phyloP scores from a whole-genome alignment of 352 stramenopile genomes.

The Globisporangium iwayamae region DNA sequence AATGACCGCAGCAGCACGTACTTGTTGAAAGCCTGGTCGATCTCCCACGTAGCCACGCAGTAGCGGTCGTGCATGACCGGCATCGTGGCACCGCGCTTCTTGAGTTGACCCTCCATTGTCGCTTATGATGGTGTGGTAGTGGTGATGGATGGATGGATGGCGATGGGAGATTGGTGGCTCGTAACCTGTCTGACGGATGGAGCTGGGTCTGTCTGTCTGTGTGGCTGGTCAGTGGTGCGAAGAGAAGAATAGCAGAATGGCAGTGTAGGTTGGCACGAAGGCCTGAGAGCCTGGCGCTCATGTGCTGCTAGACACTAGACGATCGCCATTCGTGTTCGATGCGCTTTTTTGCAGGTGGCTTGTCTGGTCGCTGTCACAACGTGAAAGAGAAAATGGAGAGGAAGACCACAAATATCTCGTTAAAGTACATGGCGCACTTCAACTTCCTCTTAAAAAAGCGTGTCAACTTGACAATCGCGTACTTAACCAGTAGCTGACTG shows the following conservation, averaged over 20 bases:
- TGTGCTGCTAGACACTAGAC: neutral
- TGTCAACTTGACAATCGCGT: neutral
- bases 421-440: neutral
- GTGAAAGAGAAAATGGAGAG: slow-evolving; percentile 6
- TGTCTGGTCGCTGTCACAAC: neutral
- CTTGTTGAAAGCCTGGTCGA: slow-evolving; percentile 40
- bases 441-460: neutral
- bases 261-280: neutral
- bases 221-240: neutral
- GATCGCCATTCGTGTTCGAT: neutral
- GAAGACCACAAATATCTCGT: neutral
- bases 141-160: neutral
- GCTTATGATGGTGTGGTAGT: neutral
- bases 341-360: slow-evolving; percentile 1
- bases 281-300: no score
- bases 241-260: slow-evolving; percentile 3
- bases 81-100: slow-evolving; percentile 68
- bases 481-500: neutral
- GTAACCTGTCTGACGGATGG: neutral
- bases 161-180: neutral
- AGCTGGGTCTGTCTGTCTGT: neutral
- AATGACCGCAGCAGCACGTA: slow-evolving; percentile 73
- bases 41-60: slow-evolving; percentile 70
- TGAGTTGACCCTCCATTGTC: slow-evolving; percentile 62
- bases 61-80: slow-evolving; percentile 82